These are phyloP conservation scores for Amanita rubescens DNA, from an alignment of 768 basidiomycete genomes.

Conservation along the genomic window DNA sequence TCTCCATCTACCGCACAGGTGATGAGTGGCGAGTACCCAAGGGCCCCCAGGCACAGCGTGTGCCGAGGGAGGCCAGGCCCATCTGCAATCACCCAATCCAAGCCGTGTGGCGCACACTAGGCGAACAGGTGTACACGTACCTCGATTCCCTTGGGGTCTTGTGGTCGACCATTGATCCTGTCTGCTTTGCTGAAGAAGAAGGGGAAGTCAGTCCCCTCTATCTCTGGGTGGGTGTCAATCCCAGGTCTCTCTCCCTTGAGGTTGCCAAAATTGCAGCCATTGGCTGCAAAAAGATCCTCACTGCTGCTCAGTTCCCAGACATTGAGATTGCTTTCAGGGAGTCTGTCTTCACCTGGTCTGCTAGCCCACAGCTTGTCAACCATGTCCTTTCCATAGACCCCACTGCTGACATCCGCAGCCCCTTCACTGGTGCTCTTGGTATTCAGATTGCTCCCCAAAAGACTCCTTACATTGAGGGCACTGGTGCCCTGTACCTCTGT, in stretches of 20 bases:
- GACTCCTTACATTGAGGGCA: slow-evolving; percentile 17
- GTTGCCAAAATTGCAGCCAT: slow-evolving; percentile 19
- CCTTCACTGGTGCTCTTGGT: slow-evolving; percentile 23
- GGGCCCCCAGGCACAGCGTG: slow-evolving; percentile 9
- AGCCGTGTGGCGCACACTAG: slow-evolving; percentile 16
- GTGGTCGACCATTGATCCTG: slow-evolving; percentile 20
- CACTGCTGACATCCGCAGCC: slow-evolving; percentile 10
- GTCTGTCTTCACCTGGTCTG: slow-evolving; percentile 15
- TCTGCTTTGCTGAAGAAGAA: slow-evolving; percentile 18
- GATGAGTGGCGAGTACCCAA: slow-evolving; percentile 14
- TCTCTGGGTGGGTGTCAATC: slow-evolving; percentile 23
- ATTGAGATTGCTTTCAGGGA: slow-evolving; percentile 25
- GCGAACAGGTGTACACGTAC: slow-evolving; percentile 11
- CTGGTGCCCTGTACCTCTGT: slow-evolving; percentile 19
- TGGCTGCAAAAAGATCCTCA: slow-evolving; percentile 18
- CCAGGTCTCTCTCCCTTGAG: slow-evolving; percentile 17
- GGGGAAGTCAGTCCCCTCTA: slow-evolving; percentile 12
- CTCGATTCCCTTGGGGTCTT: slow-evolving; percentile 17
- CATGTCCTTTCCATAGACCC: slow-evolving; percentile 8
- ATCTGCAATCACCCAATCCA: slow-evolving; percentile 19
- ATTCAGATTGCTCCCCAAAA: slow-evolving; percentile 18
- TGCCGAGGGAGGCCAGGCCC: slow-evolving; percentile 17
- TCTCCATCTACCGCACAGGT: slow-evolving; percentile 19
- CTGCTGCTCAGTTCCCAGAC: slow-evolving; percentile 14
- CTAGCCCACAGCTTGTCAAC: slow-evolving; percentile 16